A percentile compares a stretch with the other conserved stretches of the same genome.
Evolutionary conservation across 441 rosid species (phyloP).

Genomic region (Breynia disticha): DNA sequence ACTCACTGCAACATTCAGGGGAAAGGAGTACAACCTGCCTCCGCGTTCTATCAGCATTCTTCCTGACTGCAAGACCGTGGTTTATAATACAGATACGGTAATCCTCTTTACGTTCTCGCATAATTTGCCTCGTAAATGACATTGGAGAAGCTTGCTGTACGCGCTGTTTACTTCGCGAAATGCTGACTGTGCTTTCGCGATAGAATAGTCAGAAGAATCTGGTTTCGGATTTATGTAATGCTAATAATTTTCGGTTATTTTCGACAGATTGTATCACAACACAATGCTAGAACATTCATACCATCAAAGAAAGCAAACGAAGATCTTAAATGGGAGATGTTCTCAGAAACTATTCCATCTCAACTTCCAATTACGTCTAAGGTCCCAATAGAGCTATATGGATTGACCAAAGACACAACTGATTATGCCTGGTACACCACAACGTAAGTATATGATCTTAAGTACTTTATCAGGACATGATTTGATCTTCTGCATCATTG

Average conservation of each 20-base stretch:
- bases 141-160: background rate
- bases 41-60: conserved; percentile 67
- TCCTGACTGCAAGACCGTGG: conserved; percentile 76
- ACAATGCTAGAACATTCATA: conserved; percentile 45
- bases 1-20: conserved; percentile 35
- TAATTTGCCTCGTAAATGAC: background rate
- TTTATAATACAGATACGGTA: conserved; percentile 49
- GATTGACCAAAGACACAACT: conserved; percentile 49
- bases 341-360: conserved; percentile 31
- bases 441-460: conserved; percentile 23
- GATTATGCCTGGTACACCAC: conserved; percentile 80
- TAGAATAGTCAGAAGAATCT: too few relatives aligned
- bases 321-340: conserved; percentile 44
- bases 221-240: too few relatives aligned
- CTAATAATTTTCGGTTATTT: background rate
- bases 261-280: conserved; percentile 58
- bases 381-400: conserved; percentile 42
- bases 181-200: too few relatives aligned
- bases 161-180: too few relatives aligned
- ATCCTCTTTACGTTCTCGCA: background rate
- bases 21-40: conserved; percentile 35
- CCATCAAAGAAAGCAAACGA: conserved; percentile 34
- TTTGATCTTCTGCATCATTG: background rate
- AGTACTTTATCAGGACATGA: too few relatives aligned
- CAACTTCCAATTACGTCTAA: conserved; percentile 14